Evolutionary conservation across 2,329 filamentous ascomycete genomes (phyloP).

Genomic region (Chaetomiaceae sp.): DNA sequence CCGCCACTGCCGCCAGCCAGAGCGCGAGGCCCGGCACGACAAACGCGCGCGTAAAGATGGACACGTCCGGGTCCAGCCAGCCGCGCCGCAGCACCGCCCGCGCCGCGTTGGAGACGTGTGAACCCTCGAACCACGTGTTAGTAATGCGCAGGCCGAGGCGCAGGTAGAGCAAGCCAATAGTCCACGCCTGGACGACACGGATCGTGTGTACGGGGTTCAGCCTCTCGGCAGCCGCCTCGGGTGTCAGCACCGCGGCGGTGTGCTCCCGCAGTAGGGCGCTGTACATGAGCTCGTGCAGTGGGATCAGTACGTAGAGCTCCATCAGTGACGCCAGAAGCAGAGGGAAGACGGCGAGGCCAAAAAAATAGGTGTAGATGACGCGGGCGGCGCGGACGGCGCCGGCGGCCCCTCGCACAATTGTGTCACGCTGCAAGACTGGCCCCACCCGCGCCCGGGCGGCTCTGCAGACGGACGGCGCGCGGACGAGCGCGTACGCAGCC

Average conservation of each 20-base stretch:
- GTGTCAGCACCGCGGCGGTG: slow-evolving; percentile 26
- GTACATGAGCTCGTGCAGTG: slow-evolving; percentile 72
- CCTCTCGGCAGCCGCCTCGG: slow-evolving; percentile 23
- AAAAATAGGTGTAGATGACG: slow-evolving; percentile 68
- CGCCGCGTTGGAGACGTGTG: slow-evolving; percentile 67
- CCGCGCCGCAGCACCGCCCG: slow-evolving; percentile 67
- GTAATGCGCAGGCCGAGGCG: slow-evolving; percentile 70
- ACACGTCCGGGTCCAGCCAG: slow-evolving; percentile 71
- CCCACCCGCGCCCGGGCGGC: slow-evolving; percentile 29
- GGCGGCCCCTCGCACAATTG: slow-evolving; percentile 26
- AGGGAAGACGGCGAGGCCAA: slow-evolving; percentile 73
- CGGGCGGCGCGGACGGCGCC: slow-evolving; percentile 32
- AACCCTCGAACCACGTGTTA: slow-evolving; percentile 59
- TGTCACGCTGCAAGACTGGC: slow-evolving; percentile 28
- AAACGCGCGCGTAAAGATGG: slow-evolving; percentile 76
- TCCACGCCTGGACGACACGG: slow-evolving; percentile 89
- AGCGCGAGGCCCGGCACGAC: slow-evolving; percentile 66
- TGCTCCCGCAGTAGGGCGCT: slow-evolving; percentile 24
- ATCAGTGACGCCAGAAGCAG: slow-evolving; percentile 71
- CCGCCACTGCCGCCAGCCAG: slow-evolving; percentile 54
- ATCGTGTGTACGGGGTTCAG: slow-evolving; percentile 56
- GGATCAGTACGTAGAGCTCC: slow-evolving; percentile 84
- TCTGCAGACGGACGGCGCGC: slow-evolving; percentile 37
- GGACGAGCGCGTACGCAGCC: slow-evolving; percentile 54
- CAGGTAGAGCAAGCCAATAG: slow-evolving; percentile 81